A percentile compares a stretch with the other conserved stretches of the same genome.
Conservation (phyloP, 805 yeast species). For the Candida ponderosae region DNA sequence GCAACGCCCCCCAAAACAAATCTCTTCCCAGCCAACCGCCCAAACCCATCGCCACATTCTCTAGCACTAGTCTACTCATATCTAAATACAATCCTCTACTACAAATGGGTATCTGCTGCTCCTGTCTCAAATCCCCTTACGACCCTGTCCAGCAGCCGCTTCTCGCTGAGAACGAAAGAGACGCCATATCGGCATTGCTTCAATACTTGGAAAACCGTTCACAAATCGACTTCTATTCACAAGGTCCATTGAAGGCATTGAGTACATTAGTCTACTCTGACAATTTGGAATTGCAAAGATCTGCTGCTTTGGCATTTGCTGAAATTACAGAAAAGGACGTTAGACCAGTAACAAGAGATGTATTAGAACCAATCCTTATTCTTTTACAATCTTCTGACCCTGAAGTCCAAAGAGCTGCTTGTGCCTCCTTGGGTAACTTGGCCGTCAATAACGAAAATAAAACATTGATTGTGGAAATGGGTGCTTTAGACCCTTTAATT, state of each 20-base stretch:
- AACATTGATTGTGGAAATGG: constrained; percentile 92
- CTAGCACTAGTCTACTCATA: too few species aligned
- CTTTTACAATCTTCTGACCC: constrained; percentile 80
- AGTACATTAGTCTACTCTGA: constrained; percentile 92
- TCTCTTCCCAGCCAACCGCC: too few species aligned
- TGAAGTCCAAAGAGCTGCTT: constrained; percentile 97
- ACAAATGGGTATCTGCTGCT: neutral
- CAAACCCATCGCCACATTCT: too few species aligned
- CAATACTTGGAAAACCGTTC: constrained; percentile 84
- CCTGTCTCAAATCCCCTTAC: neutral
- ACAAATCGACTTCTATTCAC: constrained; percentile 88
- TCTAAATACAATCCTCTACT: neutral
- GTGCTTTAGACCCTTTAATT: constrained; percentile 92
- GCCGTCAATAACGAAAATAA: constrained; percentile 97
- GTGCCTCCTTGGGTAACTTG: constrained; percentile 96
- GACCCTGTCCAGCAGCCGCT: constrained; percentile 48
- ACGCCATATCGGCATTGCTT: constrained; percentile 85
- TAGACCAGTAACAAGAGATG: constrained; percentile 82
- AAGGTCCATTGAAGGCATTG: constrained; percentile 74
- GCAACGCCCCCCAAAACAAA: too few species aligned
- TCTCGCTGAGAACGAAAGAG: constrained; percentile 92
- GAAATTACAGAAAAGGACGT: constrained; percentile 97
- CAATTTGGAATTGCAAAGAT: constrained; percentile 87
- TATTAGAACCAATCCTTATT: constrained; percentile 86
- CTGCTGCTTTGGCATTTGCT: constrained; percentile 97